phyloP scores from a whole-genome alignment of 1,139 yeast genomes.

The Protomyces gravidus region DNA sequence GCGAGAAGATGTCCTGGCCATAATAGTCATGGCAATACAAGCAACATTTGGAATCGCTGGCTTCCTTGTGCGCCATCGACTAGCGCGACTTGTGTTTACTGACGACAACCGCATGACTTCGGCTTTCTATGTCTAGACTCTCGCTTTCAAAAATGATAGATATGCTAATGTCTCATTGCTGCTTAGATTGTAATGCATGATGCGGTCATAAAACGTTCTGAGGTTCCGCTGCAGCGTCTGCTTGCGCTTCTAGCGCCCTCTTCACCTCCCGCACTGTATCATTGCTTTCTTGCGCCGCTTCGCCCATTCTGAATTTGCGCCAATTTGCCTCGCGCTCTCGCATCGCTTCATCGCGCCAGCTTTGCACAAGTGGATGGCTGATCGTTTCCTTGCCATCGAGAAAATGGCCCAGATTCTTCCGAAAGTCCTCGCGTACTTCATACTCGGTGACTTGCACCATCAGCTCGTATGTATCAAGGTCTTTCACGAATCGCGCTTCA shows the following conservation, averaged over 20 bases:
- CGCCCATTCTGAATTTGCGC: conserved; percentile 33
- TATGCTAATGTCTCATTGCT: background rate
- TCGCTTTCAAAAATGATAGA: background rate
- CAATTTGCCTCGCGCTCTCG: conserved; percentile 52
- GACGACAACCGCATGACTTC: conserved; percentile 57
- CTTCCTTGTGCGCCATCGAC: conserved; percentile 68
- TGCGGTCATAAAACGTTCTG: background rate
- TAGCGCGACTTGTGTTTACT: conserved; percentile 84
- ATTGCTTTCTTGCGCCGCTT: background rate
- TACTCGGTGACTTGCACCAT: conserved; percentile 86
- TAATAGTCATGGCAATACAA: conserved; percentile 57
- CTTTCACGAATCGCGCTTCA: conserved; percentile 89
- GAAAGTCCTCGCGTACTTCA: conserved; percentile 46
- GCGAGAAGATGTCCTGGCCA: conserved; percentile 73
- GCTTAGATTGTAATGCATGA: background rate
- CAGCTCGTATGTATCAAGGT: conserved; percentile 90
- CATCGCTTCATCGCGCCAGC: conserved; percentile 65
- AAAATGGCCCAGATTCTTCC: conserved; percentile 46
- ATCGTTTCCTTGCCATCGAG: conserved; percentile 59
- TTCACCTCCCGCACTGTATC: background rate
- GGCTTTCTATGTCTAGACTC: conserved; percentile 2
- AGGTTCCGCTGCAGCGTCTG: background rate
- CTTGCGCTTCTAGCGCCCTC: background rate
- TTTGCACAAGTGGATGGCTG: conserved; percentile 65
- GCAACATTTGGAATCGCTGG: conserved; percentile 62